Conservation (phyloP, 2,329 filamentous ascomycete species). For the Microcera coccophila region DNA sequence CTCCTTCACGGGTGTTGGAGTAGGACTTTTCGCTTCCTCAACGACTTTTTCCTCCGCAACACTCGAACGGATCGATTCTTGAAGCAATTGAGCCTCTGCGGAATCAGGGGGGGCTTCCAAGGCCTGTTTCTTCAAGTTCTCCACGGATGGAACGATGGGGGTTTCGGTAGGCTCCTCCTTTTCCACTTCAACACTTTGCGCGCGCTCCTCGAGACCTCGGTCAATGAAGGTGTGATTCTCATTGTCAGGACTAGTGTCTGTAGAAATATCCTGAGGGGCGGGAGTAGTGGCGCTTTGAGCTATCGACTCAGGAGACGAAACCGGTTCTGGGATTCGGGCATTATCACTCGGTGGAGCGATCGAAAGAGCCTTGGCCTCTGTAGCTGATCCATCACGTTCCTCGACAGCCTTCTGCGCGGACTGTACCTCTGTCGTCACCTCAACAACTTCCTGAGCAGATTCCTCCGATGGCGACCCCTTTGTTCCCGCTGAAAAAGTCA, state of each 20-base stretch:
- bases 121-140: slow-evolving; percentile 21
- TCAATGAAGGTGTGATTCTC: slow-evolving; percentile 57
- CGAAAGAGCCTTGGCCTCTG: slow-evolving; percentile 17
- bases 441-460: slow-evolving; percentile 2
- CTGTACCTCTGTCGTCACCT: not conserved
- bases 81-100: slow-evolving; percentile 44
- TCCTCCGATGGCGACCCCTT: slow-evolving; percentile 24
- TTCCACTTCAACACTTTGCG: slow-evolving; percentile 41
- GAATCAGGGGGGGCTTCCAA: slow-evolving; percentile 22
- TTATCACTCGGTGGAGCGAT: slow-evolving; percentile 36
- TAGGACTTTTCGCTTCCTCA: slow-evolving; percentile 4
- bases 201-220: slow-evolving; percentile 41
- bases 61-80: slow-evolving; percentile 38
- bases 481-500: slow-evolving; percentile 31
- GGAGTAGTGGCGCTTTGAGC: slow-evolving; percentile 72
- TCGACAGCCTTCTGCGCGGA: slow-evolving; percentile 7
- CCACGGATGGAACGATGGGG: slow-evolving; percentile 7
- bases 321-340: slow-evolving; percentile 39
- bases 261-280: slow-evolving; percentile 61
- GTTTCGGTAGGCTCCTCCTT: slow-evolving; percentile 17
- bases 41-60: slow-evolving; percentile 17
- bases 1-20: slow-evolving; percentile 2
- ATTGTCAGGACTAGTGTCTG: slow-evolving; percentile 70
- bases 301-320: slow-evolving; percentile 62
- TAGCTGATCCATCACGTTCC: not conserved